Conservation (phyloP, 176 grass and related monocot genomes). For the Aegilops sharonensis region DNA sequence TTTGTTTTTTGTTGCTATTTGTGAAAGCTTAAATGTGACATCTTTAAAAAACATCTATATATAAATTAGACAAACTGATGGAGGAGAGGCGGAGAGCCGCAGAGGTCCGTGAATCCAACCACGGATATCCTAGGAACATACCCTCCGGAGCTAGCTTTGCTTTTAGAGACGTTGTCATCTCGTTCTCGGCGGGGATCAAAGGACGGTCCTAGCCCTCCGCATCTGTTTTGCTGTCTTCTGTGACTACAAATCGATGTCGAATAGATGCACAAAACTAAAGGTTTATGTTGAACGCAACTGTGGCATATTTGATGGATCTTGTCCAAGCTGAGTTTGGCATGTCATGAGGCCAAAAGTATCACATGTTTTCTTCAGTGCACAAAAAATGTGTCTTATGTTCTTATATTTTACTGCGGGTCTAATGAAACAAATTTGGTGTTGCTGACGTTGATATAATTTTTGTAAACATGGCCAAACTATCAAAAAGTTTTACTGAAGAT, state of each 20-base stretch:
- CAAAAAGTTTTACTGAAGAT: too few relatives aligned
- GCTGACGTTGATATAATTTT: too few relatives aligned
- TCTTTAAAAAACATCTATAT: too few relatives aligned
- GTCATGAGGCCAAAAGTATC: neutral
- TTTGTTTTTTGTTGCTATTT: too few relatives aligned
- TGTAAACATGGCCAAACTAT: too few relatives aligned
- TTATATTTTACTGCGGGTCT: too few relatives aligned
- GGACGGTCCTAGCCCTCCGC: neutral
- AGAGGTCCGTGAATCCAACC: neutral
- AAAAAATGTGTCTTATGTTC: too few relatives aligned
- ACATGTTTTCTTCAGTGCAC: too few relatives aligned
- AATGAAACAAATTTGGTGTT: too few relatives aligned
- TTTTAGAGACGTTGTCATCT: neutral
- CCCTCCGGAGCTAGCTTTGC: neutral
- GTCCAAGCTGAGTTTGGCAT: neutral
- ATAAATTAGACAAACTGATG: neutral
- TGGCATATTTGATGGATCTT: neutral
- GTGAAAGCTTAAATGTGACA: too few relatives aligned
- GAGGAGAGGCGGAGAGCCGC: neutral
- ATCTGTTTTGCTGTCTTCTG: neutral
- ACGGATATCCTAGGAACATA: slow-evolving; percentile 27
- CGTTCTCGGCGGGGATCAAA: neutral
- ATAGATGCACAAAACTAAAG: neutral
- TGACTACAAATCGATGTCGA: neutral
- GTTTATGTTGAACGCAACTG: neutral